Evolutionary conservation across 306 rosid genomes (phyloP).

Genomic region (Begonia fuchsioides): DNA sequence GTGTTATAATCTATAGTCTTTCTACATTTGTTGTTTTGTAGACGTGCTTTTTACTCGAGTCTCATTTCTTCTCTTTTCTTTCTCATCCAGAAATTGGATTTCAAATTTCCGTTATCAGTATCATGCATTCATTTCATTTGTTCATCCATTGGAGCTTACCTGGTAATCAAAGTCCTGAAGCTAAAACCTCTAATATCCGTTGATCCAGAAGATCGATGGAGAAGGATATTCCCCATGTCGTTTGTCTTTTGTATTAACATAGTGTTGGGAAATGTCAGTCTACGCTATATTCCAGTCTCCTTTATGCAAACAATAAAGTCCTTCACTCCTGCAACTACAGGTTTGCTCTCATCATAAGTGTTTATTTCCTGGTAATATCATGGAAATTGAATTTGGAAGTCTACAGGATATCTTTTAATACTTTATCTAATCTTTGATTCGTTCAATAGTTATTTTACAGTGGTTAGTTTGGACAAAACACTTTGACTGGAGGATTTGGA

Average conservation of each 20-base stretch:
- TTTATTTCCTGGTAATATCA: too few relatives aligned
- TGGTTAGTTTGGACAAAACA: slow-evolving; percentile 91
- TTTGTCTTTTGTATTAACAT: slow-evolving; percentile 91
- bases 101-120: slow-evolving; percentile 85
- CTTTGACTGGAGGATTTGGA: slow-evolving; percentile 93
- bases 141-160: slow-evolving; percentile 79
- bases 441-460: slow-evolving; percentile 63
- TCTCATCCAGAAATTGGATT: slow-evolving; percentile 70
- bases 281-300: slow-evolving; percentile 93
- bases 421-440: slow-evolving; percentile 4
- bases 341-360: slow-evolving; percentile 15
- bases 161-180: slow-evolving; percentile 67
- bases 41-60: not conserved
- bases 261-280: slow-evolving; percentile 89
- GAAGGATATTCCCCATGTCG: slow-evolving; percentile 95
- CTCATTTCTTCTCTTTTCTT: slow-evolving; percentile 5
- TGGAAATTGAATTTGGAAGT: too few relatives aligned
- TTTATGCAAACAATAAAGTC: slow-evolving; percentile 99
- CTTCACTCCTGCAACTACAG: slow-evolving; percentile 97
- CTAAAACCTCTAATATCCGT: slow-evolving; percentile 77
- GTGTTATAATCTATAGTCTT: too few relatives aligned
- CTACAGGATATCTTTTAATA: not conserved
- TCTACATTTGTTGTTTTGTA: too few relatives aligned
- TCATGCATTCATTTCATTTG: slow-evolving; percentile 88
- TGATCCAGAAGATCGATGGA: slow-evolving; percentile 87